phyloP scores from a whole-genome alignment of 179 eudicot genomes.

The Beta corolliflora region DNA sequence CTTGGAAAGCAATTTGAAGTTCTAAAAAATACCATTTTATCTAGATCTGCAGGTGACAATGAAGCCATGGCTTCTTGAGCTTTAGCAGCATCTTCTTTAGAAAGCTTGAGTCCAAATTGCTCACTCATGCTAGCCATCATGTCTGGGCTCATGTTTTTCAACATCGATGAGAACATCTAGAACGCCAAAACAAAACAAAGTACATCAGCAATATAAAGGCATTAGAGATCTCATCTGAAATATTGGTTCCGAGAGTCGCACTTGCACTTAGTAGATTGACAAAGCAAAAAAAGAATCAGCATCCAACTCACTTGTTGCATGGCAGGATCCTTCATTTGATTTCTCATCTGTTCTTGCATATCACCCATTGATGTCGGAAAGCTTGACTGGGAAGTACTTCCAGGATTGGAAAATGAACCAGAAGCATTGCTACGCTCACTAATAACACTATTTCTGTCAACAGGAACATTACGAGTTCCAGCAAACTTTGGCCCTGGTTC shows the following conservation, averaged over 20 bases:
- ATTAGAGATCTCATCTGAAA: not conserved
- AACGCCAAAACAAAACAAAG: slow-evolving; percentile 5
- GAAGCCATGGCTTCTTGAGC: slow-evolving; percentile 98
- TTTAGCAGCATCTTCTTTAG: slow-evolving; percentile 90
- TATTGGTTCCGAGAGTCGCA: not conserved
- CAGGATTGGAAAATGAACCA: slow-evolving; percentile 37
- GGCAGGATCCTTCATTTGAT: slow-evolving; percentile 96
- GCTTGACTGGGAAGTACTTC: slow-evolving; percentile 55
- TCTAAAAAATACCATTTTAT: slow-evolving; percentile 65
- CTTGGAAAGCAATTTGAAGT: not conserved
- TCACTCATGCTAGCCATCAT: slow-evolving; percentile 98
- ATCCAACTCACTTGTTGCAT: slow-evolving; percentile 70
- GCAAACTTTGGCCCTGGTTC: slow-evolving; percentile 37
- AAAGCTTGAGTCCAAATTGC: slow-evolving; percentile 91
- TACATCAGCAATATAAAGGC: slow-evolving; percentile 2
- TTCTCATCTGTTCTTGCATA: slow-evolving; percentile 91
- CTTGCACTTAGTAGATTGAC: not conserved
- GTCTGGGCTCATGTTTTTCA: slow-evolving; percentile 95
- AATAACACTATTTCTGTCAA: slow-evolving; percentile 33
- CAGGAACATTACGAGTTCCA: slow-evolving; percentile 32
- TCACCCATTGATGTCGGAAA: slow-evolving; percentile 59
- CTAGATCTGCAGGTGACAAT: slow-evolving; percentile 83
- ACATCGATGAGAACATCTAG: slow-evolving; percentile 95
- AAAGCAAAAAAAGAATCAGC: not conserved
- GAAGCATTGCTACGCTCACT: slow-evolving; percentile 48